Evolutionary conservation across 768 basidiomycete species (phyloP), one percentile per base, ranked within the genome.

Genomic region (Boletus rex-veris): DNA sequence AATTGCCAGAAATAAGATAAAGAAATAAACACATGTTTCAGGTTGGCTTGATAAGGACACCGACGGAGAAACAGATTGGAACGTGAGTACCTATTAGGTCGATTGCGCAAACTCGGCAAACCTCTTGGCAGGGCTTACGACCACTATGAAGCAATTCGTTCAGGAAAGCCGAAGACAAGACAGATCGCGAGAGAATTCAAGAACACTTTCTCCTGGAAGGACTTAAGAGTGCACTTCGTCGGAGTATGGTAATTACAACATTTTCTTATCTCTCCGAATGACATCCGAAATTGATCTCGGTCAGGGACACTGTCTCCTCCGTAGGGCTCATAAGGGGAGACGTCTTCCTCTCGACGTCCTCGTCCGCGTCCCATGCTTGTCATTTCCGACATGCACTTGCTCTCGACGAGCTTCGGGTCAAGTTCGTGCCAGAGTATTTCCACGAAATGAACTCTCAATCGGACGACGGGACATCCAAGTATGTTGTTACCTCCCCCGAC

Each of bases 391-490:
- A 58, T 15, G 50, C 57, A 3, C 58, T 60, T 36, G 57, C 52
- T 42, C 57, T 60, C 10, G 57, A 60, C 36, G 58, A 58, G 26
- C 50, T 40, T 39, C 56, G 57, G 12, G 58, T 60, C 42, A 83
- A 82, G 64, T 84, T 84, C 64, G 79, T 82, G 58, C 73, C 77
- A 15, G 50, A 66, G n/a, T 73, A 74, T 46, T 53, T 69, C 37
- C 58, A 60, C 9, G 64, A 72, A 54, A 59, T 58, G 58, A 71
- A 62, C 39, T 43, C 54, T 5, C 57, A 52, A 67, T 33, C 49
- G 8, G 38, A 58, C 48, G 52, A 47, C 16, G 52, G 3, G 19
- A 55, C 57, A 26, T 62, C 59, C 45, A 61, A 55, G 47, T 58
- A 61, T 12, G 37, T 61, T 30, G 45, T 45, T 14, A 9, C 37